These are phyloP conservation scores for Linaria vulgaris DNA, from an alignment of 257 asterid species.

Conservation along the genomic window DNA sequence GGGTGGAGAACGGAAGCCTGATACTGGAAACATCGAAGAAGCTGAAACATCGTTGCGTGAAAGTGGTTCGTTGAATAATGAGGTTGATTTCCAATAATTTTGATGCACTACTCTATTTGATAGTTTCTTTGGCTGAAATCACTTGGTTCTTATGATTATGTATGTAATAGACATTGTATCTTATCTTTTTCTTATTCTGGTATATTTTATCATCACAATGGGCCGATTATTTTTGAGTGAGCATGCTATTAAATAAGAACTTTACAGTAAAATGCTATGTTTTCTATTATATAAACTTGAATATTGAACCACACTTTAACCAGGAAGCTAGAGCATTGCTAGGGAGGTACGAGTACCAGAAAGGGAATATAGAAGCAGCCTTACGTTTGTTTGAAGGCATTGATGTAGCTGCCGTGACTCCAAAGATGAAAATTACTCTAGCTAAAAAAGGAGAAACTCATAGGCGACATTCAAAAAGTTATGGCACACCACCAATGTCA, in stretches of 20 bases:
- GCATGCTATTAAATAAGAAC: slow-evolving; percentile 13
- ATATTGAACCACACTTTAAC: slow-evolving; percentile 9
- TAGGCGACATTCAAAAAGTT: slow-evolving; percentile 54
- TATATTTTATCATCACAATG: slow-evolving; percentile 8
- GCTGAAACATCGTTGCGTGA: slow-evolving; percentile 86
- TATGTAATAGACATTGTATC: not conserved
- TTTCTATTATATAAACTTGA: slow-evolving; percentile 1
- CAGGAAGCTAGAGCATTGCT: slow-evolving; percentile 98
- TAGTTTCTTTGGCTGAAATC: not conserved
- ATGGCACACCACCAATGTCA: slow-evolving; percentile 71
- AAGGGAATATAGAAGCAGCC: slow-evolving; percentile 87
- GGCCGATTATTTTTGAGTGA: not conserved
- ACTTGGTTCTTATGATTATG: not conserved
- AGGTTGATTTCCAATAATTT: slow-evolving; percentile 43
- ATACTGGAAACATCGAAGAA: slow-evolving; percentile 79
- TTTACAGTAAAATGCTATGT: slow-evolving; percentile 7
- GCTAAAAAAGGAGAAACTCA: slow-evolving; percentile 52
- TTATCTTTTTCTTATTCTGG: not conserved
- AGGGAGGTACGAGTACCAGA: slow-evolving; percentile 91
- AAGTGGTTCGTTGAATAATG: slow-evolving; percentile 73
- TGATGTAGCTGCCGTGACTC: slow-evolving; percentile 66
- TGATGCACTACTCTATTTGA: not conserved
- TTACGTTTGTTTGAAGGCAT: slow-evolving; percentile 92
- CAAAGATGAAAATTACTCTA: slow-evolving; percentile 72
- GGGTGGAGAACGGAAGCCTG: slow-evolving; percentile 58